phyloP scores from a whole-genome alignment of 192 early-diverging fungal genomes.

The Powellomyces hirtus region DNA sequence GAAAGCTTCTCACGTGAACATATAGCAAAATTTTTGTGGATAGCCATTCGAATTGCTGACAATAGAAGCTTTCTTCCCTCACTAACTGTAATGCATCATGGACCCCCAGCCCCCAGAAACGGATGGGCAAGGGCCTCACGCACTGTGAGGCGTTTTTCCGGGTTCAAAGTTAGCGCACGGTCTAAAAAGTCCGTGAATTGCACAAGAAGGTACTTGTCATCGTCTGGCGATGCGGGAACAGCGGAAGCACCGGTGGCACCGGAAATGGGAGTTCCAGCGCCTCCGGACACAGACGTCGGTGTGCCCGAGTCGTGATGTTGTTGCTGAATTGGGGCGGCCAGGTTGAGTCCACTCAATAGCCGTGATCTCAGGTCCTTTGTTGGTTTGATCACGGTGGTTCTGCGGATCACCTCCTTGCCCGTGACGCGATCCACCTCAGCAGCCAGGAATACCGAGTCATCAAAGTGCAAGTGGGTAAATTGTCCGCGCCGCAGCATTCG shows the following conservation, averaged over 20 bases:
- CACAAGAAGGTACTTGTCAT: conserved; percentile 57
- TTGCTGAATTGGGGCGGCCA: background rate
- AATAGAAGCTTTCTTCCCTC: too few species aligned
- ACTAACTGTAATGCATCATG: too few species aligned
- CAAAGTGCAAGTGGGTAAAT: conserved; percentile 84
- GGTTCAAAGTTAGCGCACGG: conserved; percentile 75
- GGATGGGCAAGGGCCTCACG: conserved; percentile 85
- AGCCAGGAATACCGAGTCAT: conserved; percentile 64
- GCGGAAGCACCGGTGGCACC: background rate
- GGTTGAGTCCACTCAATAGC: conserved; percentile 45
- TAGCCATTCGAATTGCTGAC: too few species aligned
- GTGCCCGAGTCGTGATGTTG: too few species aligned
- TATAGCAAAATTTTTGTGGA: too few species aligned
- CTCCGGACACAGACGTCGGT: too few species aligned
- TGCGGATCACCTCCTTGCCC: conserved; percentile 65
- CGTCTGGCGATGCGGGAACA: conserved; percentile 44
- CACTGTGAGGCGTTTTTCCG: conserved; percentile 85
- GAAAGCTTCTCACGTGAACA: too few species aligned
- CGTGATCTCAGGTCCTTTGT: conserved; percentile 69
- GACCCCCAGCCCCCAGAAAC: conserved; percentile 56
- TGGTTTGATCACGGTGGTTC: conserved; percentile 64
- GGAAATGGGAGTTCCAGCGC: background rate
- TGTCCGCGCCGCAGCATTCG: conserved; percentile 81
- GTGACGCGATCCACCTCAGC: conserved; percentile 59
- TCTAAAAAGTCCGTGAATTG: conserved; percentile 85